A percentile compares a stretch with the other conserved stretches of the same genome.
These are phyloP conservation scores for Metschnikowia hibisci DNA, from an alignment of 805 yeast species.

Conservation along the genomic window DNA sequence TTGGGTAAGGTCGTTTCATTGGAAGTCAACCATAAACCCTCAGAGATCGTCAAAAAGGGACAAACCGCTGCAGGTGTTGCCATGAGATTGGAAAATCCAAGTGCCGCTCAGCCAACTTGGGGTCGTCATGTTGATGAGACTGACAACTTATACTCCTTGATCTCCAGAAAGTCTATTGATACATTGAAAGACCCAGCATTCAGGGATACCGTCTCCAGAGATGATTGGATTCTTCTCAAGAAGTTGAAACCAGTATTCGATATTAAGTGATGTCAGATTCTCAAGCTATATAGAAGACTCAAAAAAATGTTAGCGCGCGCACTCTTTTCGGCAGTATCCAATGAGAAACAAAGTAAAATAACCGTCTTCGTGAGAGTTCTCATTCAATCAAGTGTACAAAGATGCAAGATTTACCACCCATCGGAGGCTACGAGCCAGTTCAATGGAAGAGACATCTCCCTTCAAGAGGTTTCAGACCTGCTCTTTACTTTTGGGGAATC, in stretches of 20 bases:
- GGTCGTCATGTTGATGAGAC: constrained; percentile 97
- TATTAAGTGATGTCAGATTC: constrained; percentile 48
- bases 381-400: neutral
- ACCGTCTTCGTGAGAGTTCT: constrained; percentile 2
- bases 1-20: constrained; percentile 89
- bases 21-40: constrained; percentile 91
- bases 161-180: constrained; percentile 87
- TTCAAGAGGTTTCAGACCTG: constrained; percentile 78
- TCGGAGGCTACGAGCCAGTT: constrained; percentile 78
- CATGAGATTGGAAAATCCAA: constrained; percentile 91
- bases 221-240: constrained; percentile 91
- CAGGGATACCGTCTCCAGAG: constrained; percentile 89
- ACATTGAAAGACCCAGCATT: constrained; percentile 98
- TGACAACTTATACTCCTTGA: constrained; percentile 85
- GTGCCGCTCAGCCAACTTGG: constrained; percentile 94
- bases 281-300: constrained; percentile 1
- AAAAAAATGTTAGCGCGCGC: constrained; percentile 4
- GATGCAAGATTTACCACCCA: constrained; percentile 83
- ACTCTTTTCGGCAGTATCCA: constrained; percentile 14
- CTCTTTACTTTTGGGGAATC: constrained; percentile 62
- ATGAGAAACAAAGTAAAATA: constrained; percentile 13
- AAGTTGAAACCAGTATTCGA: constrained; percentile 85
- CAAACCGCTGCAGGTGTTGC: constrained; percentile 98
- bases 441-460: constrained; percentile 90
- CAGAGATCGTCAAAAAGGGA: constrained; percentile 80